Conservation (phyloP, 352 stramenopile species). For the Globisporangium nagaii region DNA sequence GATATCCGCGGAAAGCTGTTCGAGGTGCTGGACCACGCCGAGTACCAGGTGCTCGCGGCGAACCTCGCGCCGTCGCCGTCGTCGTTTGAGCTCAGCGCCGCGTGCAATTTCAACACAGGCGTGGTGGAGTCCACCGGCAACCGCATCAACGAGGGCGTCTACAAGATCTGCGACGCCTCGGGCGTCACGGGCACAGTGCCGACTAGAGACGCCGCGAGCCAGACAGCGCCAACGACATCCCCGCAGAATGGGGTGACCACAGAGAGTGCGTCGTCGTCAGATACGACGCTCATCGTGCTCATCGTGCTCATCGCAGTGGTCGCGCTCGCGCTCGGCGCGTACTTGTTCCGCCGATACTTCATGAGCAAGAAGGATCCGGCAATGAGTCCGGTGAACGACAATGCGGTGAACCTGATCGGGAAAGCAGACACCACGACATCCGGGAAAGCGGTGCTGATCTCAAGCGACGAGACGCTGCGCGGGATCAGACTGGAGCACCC, state of each 20-base stretch:
- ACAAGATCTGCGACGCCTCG: slow-evolving; percentile 14
- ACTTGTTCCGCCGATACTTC: slow-evolving; percentile 34
- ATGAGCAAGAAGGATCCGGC: slow-evolving; percentile 15
- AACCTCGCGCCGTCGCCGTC: slow-evolving; percentile 5
- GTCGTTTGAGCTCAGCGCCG: slow-evolving; percentile 7
- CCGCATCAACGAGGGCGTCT: slow-evolving; percentile 6
- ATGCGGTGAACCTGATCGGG: slow-evolving; percentile 38
- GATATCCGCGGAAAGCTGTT: slow-evolving; percentile 6
- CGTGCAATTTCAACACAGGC: slow-evolving; percentile 11
- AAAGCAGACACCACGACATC: slow-evolving; percentile 29
- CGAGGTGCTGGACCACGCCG: slow-evolving; percentile 7
- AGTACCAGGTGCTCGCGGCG: slow-evolving; percentile 1
- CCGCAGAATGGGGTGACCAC: background rate
- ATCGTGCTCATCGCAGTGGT: slow-evolving; percentile 39
- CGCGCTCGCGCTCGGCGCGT: slow-evolving; percentile 25
- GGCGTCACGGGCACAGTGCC: background rate
- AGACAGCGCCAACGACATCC: background rate
- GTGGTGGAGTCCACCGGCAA: slow-evolving; percentile 1
- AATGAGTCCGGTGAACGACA: slow-evolving; percentile 10
- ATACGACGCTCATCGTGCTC: slow-evolving; percentile 45
- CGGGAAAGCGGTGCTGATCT: slow-evolving; percentile 55
- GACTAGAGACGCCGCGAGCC: background rate
- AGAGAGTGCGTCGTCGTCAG: no score
- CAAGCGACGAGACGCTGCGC: slow-evolving; percentile 57
- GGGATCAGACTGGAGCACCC: slow-evolving; percentile 45